Base-by-base conservation (phyloP, 2,329 filamentous ascomycete species). In the Paracamarosporium sp. region DNA sequence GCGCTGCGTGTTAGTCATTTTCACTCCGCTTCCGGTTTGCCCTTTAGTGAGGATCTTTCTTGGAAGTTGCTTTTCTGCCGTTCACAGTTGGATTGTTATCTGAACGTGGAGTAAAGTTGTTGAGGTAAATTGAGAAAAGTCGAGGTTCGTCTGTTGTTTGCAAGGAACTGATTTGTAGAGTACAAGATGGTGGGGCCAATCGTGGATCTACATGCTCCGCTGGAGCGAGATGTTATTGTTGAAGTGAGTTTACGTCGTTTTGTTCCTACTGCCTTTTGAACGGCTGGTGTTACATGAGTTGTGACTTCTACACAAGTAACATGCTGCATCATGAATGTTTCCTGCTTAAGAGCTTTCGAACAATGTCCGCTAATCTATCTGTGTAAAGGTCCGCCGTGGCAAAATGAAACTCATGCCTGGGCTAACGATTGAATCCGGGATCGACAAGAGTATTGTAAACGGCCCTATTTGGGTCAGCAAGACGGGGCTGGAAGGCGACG, bases 401-500 rank as follows among this genome's bases (percentile, higher is more conserved):
- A 47, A 48, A 25, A 47, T 55, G 52, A 48, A 55, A 41, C 43
- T 24, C 44, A 55, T 55, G 52, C 52, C 52, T 25, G 52, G 52
- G 2, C 35, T 55, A 17, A 48, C 20, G 6, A 55, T 55, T 15
- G 44, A 55, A 41, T 55, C 52, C 11, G 52, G 31, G 4, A 55
- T 55, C 12, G 52, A 55, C 17, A 55, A 55, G 35, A n/a, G 24
- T 4, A 8, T 55, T 15, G 17, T 28, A 5, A 20, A 55, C 22
- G 35, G 35, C n/a, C 43, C 43, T 31, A 41, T 55, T 13, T 55
- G 52, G 52, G 52, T 48, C 5, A 30, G 30, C n/a, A 76, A 73
- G 30, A 64, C 82, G 4, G 86, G 86, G 0, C 78, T 87, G 9
- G 80, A 83, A 22, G 81, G 76, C 8, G 86, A 88, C 59, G 84